Percentiles rank a stretch among this genome's conserved stretches.
These are phyloP conservation scores for Magnaporthiopsis poae DNA, from an alignment of 2,329 filamentous ascomycete genomes.

Conservation along the genomic window DNA sequence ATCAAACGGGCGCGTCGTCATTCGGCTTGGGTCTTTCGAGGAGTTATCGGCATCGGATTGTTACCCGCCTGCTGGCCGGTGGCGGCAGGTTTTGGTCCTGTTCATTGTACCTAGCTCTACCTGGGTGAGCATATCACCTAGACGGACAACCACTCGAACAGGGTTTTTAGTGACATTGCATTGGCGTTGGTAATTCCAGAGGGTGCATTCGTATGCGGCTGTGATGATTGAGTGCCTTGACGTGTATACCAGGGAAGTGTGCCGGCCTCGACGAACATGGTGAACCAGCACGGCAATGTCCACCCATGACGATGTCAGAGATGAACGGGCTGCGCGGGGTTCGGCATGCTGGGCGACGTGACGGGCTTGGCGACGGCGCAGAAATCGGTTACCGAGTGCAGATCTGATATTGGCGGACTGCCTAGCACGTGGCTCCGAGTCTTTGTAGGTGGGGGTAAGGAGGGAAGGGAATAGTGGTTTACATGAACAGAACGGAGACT, in stretches of 20 bases:
- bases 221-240: not conserved
- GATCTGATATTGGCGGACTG: constrained; percentile 11
- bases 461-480: not conserved
- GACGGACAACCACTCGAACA: not conserved
- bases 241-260: too few species aligned
- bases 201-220: not conserved
- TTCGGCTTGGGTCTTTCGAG: constrained; percentile 8
- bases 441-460: not conserved
- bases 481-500: constrained; percentile 39
- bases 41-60: constrained; percentile 4
- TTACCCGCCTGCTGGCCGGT: not conserved
- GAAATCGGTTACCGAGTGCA: constrained; percentile 40
- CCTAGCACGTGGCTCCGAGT: not conserved
- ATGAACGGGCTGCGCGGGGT: constrained; percentile 43
- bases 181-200: not conserved
- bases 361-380: constrained; percentile 43
- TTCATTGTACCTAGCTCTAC: not conserved
- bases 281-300: too few species aligned
- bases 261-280: too few species aligned
- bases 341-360: constrained; percentile 45
- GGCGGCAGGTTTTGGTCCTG: not conserved
- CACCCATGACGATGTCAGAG: constrained; percentile 46
- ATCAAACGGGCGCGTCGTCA: constrained; percentile 5
- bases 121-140: not conserved
- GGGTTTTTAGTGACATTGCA: not conserved